phyloP scores from a whole-genome alignment of 176 grass and related monocot species.

The Ampelocalamus luodianensis region DNA sequence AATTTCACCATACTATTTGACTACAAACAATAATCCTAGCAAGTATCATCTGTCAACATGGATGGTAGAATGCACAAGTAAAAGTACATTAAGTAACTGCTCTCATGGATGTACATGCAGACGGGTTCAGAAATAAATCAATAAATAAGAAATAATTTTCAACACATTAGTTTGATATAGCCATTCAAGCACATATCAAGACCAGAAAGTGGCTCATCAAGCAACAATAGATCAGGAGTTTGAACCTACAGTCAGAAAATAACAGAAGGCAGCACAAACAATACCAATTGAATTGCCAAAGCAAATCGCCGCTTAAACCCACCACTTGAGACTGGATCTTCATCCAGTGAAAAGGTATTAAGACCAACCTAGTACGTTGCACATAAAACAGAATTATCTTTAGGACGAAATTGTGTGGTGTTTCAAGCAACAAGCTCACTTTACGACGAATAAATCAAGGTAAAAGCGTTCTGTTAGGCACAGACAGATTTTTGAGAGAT shows the following conservation, averaged over 20 bases:
- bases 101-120: not conserved
- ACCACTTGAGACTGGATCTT: conserved; percentile 82
- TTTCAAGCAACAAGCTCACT: conserved; percentile 20
- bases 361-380: conserved; percentile 67
- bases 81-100: not conserved
- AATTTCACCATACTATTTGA: not conserved
- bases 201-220: conserved; percentile 89
- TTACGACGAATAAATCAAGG: not conserved
- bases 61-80: not conserved
- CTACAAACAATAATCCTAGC: not conserved
- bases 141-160: conserved; percentile 1
- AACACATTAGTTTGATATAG: not conserved
- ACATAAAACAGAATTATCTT: not conserved
- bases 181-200: conserved; percentile 59
- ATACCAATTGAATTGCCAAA: conserved; percentile 88
- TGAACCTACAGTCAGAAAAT: conserved; percentile 67
- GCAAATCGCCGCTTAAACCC: conserved; percentile 86
- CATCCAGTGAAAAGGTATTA: conserved; percentile 74
- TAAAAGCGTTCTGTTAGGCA: not conserved
- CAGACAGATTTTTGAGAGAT: not conserved
- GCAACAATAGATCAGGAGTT: conserved; percentile 80
- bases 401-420: not conserved
- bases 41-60: not conserved
- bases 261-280: not conserved
- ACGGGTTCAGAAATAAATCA: not conserved